A percentile compares a stretch with the other conserved stretches of the same genome.
These are phyloP conservation scores for Tylopilus sp. DNA, from an alignment of 768 basidiomycete species.

Conservation along the genomic window DNA sequence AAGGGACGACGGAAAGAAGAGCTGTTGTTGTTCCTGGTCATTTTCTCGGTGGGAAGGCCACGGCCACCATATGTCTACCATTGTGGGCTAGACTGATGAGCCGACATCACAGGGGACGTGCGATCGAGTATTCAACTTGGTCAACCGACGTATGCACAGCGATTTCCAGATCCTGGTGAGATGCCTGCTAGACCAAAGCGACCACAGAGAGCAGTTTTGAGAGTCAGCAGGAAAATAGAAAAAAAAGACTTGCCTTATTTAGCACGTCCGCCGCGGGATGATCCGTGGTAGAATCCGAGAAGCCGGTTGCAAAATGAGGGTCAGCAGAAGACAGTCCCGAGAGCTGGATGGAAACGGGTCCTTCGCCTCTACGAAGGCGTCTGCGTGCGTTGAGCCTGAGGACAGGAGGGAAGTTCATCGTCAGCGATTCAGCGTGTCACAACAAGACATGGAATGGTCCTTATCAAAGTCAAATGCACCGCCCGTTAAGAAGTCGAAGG, in stretches of 20 bases:
- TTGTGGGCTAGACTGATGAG: too few species aligned
- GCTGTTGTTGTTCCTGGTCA: neutral
- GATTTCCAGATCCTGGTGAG: conserved; percentile 9
- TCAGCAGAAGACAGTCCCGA: conserved; percentile 33
- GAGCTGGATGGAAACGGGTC: conserved; percentile 42
- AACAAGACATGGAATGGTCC: neutral
- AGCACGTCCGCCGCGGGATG: neutral
- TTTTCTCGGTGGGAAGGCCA: neutral
- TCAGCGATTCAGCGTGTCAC: neutral
- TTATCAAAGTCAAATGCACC: neutral
- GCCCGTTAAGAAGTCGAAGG: neutral
- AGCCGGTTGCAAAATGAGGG: conserved; percentile 4
- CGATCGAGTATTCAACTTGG: neutral
- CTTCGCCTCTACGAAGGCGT: conserved; percentile 35
- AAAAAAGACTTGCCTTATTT: conserved; percentile 1
- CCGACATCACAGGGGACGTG: neutral
- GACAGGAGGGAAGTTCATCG: neutral
- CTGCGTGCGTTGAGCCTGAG: conserved; percentile 46
- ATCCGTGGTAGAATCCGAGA: neutral
- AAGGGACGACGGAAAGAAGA: neutral
- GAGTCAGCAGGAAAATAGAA: neutral
- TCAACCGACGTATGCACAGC: conserved; percentile 7
- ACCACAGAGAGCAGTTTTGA: neutral
- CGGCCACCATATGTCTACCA: too few species aligned
- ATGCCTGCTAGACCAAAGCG: neutral